Conservation (phyloP, 805 yeast genomes). For the Spathaspora hagerdaliae region DNA sequence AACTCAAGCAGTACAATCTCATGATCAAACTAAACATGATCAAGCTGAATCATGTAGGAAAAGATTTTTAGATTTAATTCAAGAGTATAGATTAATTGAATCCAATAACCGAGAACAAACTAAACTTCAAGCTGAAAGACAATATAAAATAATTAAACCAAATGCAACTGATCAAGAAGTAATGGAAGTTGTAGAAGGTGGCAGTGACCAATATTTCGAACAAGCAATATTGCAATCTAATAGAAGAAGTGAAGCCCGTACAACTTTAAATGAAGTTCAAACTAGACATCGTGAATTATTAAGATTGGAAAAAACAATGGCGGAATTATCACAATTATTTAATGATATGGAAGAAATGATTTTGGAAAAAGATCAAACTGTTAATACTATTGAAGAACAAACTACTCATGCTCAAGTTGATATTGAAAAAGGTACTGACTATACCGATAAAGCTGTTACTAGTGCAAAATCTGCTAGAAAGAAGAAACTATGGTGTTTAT, state of each 20-base stretch:
- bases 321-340: slow-evolving; percentile 90
- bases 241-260: slow-evolving; percentile 91
- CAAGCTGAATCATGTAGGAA: slow-evolving; percentile 89
- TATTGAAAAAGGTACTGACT: slow-evolving; percentile 91
- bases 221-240: slow-evolving; percentile 85
- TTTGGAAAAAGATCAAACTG: slow-evolving; percentile 88
- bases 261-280: slow-evolving; percentile 94
- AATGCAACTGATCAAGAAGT: slow-evolving; percentile 82
- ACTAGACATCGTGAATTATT: slow-evolving; percentile 92
- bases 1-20: slow-evolving; percentile 51
- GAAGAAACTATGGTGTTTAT: slow-evolving; percentile 82
- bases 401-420: slow-evolving; percentile 82
- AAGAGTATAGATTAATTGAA: slow-evolving; percentile 82
- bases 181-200: slow-evolving; percentile 78
- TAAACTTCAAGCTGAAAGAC: slow-evolving; percentile 86
- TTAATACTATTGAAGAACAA: slow-evolving; percentile 77
- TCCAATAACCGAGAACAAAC: slow-evolving; percentile 81
- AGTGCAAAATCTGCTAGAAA: slow-evolving; percentile 87
- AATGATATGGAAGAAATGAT: slow-evolving; percentile 95
- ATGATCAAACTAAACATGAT: slow-evolving; percentile 74
- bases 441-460: slow-evolving; percentile 84
- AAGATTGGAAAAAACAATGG: slow-evolving; percentile 92
- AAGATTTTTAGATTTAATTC: slow-evolving; percentile 80
- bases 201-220: slow-evolving; percentile 87
- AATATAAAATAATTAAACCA: slow-evolving; percentile 85